Conservation (phyloP, 2,329 filamentous ascomycete species). For the Fusarium fracticaudum region DNA sequence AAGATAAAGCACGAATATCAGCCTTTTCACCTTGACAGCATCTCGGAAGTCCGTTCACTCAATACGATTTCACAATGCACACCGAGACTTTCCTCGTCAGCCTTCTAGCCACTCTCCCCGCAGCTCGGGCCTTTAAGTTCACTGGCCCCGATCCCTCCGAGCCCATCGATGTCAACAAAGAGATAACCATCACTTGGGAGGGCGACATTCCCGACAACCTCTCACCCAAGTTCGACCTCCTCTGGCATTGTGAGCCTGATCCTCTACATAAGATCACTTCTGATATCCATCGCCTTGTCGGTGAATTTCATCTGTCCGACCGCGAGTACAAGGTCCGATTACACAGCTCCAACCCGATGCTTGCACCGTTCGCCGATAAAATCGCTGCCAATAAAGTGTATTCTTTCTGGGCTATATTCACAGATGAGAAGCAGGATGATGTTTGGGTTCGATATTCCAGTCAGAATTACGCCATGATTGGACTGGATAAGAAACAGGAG, state of each 20-base stretch:
- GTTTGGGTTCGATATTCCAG: not conserved
- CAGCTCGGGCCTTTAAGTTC: not conserved
- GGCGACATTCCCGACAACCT: not conserved
- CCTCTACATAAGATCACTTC: not conserved
- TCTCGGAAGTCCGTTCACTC: not conserved
- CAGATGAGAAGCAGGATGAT: not conserved
- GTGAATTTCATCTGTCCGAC: not conserved
- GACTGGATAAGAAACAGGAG: not conserved
- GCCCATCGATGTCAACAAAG: not conserved
- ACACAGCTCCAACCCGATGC: not conserved
- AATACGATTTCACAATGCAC: not conserved
- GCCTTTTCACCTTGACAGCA: not conserved
- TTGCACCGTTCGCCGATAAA: not conserved
- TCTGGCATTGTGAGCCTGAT: not conserved
- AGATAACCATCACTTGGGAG: not conserved
- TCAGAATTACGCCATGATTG: not conserved
- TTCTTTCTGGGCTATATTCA: not conserved
- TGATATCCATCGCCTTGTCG: not conserved
- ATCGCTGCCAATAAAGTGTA: not conserved
- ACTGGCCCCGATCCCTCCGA: not conserved
- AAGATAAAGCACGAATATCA: not conserved
- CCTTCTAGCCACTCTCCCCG: not conserved
- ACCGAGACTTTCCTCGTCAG: not conserved
- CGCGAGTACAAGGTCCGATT: not conserved
- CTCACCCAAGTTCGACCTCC: not conserved